These are phyloP conservation scores for Plasmodium cynomolgi DNA, from an alignment of 169 alveolate genomes.

Conservation along the genomic window DNA sequence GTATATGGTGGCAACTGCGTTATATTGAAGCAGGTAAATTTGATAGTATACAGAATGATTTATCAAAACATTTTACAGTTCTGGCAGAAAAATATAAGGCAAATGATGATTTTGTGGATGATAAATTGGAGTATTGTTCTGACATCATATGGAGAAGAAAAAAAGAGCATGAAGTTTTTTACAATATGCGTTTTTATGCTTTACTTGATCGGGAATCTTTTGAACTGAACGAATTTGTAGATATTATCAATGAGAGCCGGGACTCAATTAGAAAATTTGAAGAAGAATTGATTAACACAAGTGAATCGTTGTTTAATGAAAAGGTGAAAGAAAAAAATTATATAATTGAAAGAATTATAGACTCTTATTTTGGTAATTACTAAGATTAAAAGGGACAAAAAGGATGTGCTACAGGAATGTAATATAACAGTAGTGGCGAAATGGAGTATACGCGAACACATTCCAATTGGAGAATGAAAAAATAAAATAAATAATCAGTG, in stretches of 20 bases:
- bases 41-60: background rate
- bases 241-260: slow-evolving; percentile 6
- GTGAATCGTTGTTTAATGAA: background rate
- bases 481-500: too few species aligned
- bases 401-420: background rate
- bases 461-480: background rate
- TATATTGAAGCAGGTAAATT: slow-evolving; percentile 10
- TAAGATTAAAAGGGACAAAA: background rate
- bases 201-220: slow-evolving; percentile 12
- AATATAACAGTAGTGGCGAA: background rate
- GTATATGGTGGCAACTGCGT: slow-evolving; percentile 17
- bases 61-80: background rate
- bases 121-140: background rate
- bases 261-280: background rate
- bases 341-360: too few species aligned
- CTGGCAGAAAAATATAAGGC: background rate
- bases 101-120: background rate
- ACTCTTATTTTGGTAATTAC: background rate
- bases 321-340: background rate
- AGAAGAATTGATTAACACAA: background rate
- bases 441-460: background rate
- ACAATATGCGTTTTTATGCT: slow-evolving; percentile 16
- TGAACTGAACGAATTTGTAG: slow-evolving; percentile 14
- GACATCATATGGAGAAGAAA: background rate
- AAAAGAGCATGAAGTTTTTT: slow-evolving; percentile 6